Percentiles rank a stretch among this genome's conserved stretches.
These are phyloP conservation scores for Amphichorda felina DNA, from an alignment of 2,329 filamentous ascomycete genomes.

Conservation along the genomic window DNA sequence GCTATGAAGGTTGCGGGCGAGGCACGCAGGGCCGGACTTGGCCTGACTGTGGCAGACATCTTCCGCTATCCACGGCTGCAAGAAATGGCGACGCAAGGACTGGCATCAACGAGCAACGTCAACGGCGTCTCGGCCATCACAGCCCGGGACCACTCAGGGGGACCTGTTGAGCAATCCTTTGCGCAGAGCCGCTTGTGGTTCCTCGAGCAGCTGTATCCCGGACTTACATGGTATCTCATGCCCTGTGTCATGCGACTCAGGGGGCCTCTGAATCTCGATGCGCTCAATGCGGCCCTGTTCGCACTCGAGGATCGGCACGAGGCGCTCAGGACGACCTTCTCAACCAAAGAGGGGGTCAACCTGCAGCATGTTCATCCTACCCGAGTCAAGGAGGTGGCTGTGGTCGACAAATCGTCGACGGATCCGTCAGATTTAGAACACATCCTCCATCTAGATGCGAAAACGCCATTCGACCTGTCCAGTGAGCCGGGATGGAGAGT, in stretches of 20 bases:
- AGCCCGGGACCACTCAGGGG: neutral
- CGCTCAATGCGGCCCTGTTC: slow-evolving; percentile 4
- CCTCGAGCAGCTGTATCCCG: slow-evolving; percentile 9
- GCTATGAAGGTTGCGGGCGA: slow-evolving; percentile 9
- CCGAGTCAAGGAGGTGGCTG: neutral
- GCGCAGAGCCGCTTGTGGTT: slow-evolving; percentile 12
- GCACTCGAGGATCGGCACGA: slow-evolving; percentile 10
- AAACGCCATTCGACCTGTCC: slow-evolving; percentile 10
- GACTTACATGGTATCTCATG: slow-evolving; percentile 8
- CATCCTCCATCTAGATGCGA: slow-evolving; percentile 7
- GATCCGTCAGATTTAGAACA: neutral
- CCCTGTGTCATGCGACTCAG: slow-evolving; percentile 6
- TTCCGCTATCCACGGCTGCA: slow-evolving; percentile 8
- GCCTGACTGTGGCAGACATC: slow-evolving; percentile 9
- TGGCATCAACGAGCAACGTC: neutral
- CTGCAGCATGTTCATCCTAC: slow-evolving; percentile 4
- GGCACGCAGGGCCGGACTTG: slow-evolving; percentile 7
- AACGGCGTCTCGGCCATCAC: neutral
- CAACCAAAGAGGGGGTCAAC: slow-evolving; percentile 4
- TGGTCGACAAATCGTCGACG: slow-evolving; percentile 1
- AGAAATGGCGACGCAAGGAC: neutral
- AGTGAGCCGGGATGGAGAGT: slow-evolving; percentile 11
- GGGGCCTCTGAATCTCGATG: slow-evolving; percentile 6
- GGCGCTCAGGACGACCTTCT: slow-evolving; percentile 9
- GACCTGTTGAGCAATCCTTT: slow-evolving; percentile 10